These are phyloP conservation scores for Sambucus nigra DNA, from an alignment of 129 eudicot genomes.

Conservation along the genomic window DNA sequence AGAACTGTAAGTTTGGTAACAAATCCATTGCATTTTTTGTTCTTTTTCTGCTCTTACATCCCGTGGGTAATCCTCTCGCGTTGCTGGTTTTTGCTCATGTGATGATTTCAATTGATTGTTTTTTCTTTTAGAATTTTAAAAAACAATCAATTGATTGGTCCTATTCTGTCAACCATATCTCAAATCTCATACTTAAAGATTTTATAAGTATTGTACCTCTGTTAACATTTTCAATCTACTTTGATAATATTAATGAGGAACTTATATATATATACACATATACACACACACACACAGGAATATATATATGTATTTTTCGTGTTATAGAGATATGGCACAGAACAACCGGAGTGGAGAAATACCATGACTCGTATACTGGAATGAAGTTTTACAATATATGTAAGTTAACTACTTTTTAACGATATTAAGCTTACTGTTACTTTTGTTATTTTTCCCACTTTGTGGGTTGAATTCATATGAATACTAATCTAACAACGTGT, in stretches of 20 bases:
- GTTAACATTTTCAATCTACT: too few relatives aligned
- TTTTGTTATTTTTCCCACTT: not conserved
- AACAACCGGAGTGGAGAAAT: slow-evolving; percentile 85
- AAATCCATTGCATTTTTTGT: not conserved
- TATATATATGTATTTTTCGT: not conserved
- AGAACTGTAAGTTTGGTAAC: slow-evolving; percentile 35
- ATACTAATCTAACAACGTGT: not conserved
- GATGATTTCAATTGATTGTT: not conserved
- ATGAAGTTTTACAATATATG: slow-evolving; percentile 93
- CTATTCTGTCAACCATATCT: slow-evolving; percentile 91
- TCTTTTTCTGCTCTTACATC: not conserved
- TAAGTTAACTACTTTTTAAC: slow-evolving; percentile 27
- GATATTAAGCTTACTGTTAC: not conserved
- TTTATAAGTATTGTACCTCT: slow-evolving; percentile 40
- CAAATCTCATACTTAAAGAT: slow-evolving; percentile 88
- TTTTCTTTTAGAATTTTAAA: slow-evolving; percentile 62
- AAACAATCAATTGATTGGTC: slow-evolving; percentile 79
- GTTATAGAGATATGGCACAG: slow-evolving; percentile 77
- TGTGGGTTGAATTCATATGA: not conserved
- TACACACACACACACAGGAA: too few relatives aligned
- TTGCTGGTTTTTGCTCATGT: not conserved
- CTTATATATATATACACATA: too few relatives aligned
- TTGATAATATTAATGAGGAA: not conserved
- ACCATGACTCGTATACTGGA: slow-evolving; percentile 94
- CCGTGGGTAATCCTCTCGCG: not conserved